Base-by-base conservation (phyloP, 2,329 filamentous ascomycete species). In the Curvularia sp. region DNA sequence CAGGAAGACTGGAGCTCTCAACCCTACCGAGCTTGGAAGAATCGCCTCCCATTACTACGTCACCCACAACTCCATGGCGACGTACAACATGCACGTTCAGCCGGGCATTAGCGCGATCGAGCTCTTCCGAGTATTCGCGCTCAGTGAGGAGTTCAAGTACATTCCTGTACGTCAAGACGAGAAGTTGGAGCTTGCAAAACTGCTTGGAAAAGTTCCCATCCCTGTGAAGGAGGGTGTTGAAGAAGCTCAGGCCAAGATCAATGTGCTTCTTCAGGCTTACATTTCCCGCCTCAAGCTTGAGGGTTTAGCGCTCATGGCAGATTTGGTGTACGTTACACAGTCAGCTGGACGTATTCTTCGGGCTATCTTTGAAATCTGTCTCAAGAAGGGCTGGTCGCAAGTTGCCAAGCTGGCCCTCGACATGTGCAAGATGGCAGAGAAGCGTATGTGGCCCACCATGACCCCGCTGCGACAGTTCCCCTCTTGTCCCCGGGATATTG, bases 381-480 rank as follows among this genome's bases (percentile, higher is more conserved):
- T 99, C 65, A 96, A 94, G 80, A 97, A 97, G 78, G 94, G 94
- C 33, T 99, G 94, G 94, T 88, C 95, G 0, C 89, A 88, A 15
- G 95, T 98, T 3, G 92, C 95, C 8, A 97, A 95, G 80, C 92
- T 90, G 62, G 93, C 95, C 0, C 83, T 99, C 42, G 92, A 97
- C 69, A 85, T 99, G 53, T 99, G 96, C 81, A 99, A 99, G 81
- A 98, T 97, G 92, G 95, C 94, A 0, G 95, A 99, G 82, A 97
- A 97, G 83, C 87, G 96, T 49, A 99, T 99, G 96, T 99, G 95
- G 95, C 93, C 94, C 13, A 98, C 94, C 5, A 99, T 98, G 95
- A 92, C 92, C 38, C 95, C 96, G 10, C 83, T 99, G 31, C 88
- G 95, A 53, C 95, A 99, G 72, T 99, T 99, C 73, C 72, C 73